phyloP scores from a whole-genome alignment of 1,284 basidiomycete species.

The Cutaneotrichosporon cavernicola region DNA sequence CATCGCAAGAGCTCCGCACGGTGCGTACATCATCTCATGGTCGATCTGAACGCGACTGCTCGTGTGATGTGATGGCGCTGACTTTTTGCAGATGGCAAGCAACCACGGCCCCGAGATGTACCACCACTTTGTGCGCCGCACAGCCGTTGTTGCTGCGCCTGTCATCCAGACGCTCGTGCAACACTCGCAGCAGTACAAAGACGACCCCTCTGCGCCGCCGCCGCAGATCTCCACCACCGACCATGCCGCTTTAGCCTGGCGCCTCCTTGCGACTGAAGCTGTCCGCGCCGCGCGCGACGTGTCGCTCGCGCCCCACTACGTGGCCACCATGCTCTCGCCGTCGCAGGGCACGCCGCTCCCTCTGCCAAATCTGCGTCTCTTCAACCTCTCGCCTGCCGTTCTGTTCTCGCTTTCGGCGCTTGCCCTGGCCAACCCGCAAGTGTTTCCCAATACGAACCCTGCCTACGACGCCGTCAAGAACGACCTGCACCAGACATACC shows the following conservation, averaged over 20 bases:
- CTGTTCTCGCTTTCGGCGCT: constrained; percentile 48
- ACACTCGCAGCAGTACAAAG: constrained; percentile 46
- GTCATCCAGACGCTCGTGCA: constrained; percentile 48
- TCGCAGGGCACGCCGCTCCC: constrained; percentile 46
- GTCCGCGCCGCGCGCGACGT: constrained; percentile 50
- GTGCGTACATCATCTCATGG: constrained; percentile 59
- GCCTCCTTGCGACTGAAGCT: constrained; percentile 49
- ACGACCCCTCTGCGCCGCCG: constrained; percentile 47
- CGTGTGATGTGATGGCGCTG: constrained; percentile 9
- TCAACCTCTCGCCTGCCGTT: constrained; percentile 45
- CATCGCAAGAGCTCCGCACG: constrained; percentile 84
- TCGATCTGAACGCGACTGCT: background rate
- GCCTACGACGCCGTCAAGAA: constrained; percentile 40
- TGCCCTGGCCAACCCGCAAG: constrained; percentile 48
- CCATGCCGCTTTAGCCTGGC: constrained; percentile 47
- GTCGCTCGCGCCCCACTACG: constrained; percentile 50
- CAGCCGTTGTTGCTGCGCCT: constrained; percentile 67
- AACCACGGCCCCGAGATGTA: constrained; percentile 93
- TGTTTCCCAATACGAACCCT: constrained; percentile 42
- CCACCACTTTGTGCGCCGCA: constrained; percentile 88
- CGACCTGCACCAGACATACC: constrained; percentile 44
- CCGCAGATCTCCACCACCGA: constrained; percentile 42
- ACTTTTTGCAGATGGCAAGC: constrained; percentile 71
- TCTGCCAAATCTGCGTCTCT: constrained; percentile 45
- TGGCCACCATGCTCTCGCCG: constrained; percentile 50